Base-by-base conservation (phyloP, 768 basidiomycete species). In the Pleurotus platypus region DNA sequence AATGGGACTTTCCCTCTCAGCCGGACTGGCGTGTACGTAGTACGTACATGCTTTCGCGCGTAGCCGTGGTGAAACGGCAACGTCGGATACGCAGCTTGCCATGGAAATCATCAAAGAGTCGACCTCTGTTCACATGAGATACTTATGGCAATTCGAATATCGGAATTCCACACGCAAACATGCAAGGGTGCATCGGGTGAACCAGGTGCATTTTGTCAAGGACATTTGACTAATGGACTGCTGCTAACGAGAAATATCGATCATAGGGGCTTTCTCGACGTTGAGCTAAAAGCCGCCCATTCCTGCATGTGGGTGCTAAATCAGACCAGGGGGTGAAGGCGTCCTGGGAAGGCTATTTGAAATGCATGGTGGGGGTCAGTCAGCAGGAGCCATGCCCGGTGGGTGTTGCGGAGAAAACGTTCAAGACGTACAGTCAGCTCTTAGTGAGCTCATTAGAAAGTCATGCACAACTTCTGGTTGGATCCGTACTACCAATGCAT, bases 71-170 rank as follows among this genome's bases (percentile, higher is more conserved):
- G 49, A 35, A 35, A 50, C 46, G 13, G 30, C 24, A 24, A 27
- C 49, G 37, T 30, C 49, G 20, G 49, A n/a, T 35, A n/a, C n/a
- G 9, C 27, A 27, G 15, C 26, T n/a, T 50, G 27, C 30, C 49
- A 50, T 50, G 49, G 49, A 50, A 50, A 50, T 50, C 26, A 50
- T 50, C 49, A 38, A 50, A 27, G 49, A 30, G 20, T n/a, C 37
- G 22, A 50, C 49, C 27, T 35, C 30, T 35, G 30, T 35, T 35
- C 30, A 35, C 30, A 35, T 35, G 30, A 35, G 30, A 35, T 35
- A 35, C 30, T 35, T 35, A 35, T 35, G 30, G 9, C 30, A 35
- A 35, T 35, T 35, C 30, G 30, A 35, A 35, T 35, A 35, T 35
- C 30, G 30, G 30, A 35, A 35, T 35, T 35, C 30, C 30, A 35